phyloP scores from a whole-genome alignment of 768 basidiomycete species.

The Leccinum variicolor region DNA sequence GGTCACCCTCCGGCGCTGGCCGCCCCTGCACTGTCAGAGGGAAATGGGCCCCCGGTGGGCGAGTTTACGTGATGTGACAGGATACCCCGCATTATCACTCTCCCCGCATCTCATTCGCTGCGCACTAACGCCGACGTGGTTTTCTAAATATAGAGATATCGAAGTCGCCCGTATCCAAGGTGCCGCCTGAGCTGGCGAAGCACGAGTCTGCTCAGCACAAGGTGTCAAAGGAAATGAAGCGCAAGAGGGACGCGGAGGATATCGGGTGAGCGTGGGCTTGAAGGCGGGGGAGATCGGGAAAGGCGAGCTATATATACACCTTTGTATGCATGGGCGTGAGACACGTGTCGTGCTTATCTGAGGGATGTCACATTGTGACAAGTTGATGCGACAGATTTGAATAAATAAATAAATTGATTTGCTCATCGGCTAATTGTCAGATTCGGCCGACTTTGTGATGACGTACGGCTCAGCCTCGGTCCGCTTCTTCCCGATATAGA shows the following conservation, averaged over 20 bases:
- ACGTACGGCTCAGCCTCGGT: slow-evolving; percentile 8
- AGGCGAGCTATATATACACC: neutral
- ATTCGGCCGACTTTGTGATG: slow-evolving; percentile 18
- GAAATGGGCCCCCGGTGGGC: neutral
- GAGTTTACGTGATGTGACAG: slow-evolving; percentile 1
- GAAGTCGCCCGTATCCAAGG: slow-evolving; percentile 91
- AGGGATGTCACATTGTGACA: neutral
- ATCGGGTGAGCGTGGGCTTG: slow-evolving; percentile 36
- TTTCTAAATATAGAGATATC: slow-evolving; percentile 63
- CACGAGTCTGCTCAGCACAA: slow-evolving; percentile 92
- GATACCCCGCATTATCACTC: slow-evolving; percentile 10
- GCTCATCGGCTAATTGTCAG: neutral
- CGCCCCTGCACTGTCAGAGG: neutral
- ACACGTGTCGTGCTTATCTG: neutral
- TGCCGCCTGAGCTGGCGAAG: slow-evolving; percentile 81
- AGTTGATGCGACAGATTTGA: neutral
- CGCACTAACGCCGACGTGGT: slow-evolving; percentile 16
- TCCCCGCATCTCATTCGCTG: slow-evolving; percentile 8
- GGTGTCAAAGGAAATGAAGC: slow-evolving; percentile 92
- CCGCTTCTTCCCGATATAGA: slow-evolving; percentile 18
- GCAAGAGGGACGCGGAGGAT: slow-evolving; percentile 85
- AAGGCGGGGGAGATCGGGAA: neutral
- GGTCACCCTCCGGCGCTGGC: neutral
- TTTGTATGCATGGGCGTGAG: neutral
- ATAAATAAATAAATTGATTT: neutral